phyloP scores from a whole-genome alignment of 2,329 filamentous ascomycete species.

The Penicillium sp. region DNA sequence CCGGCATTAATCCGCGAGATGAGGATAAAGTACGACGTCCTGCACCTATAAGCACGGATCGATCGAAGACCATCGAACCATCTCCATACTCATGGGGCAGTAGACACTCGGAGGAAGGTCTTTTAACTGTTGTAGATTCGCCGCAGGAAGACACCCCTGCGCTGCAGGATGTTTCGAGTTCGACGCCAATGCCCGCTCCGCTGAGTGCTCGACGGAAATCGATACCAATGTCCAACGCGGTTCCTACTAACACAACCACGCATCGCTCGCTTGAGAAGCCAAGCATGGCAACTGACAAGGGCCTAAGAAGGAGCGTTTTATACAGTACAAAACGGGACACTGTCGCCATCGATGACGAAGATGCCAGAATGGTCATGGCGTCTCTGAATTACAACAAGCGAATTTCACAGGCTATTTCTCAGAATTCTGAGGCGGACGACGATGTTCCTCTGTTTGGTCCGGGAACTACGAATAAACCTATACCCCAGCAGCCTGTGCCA shows the following conservation, averaged over 20 bases:
- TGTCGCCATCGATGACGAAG: slow-evolving; percentile 42
- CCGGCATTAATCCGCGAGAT: slow-evolving; percentile 25
- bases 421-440: slow-evolving; percentile 29
- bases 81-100: slow-evolving; percentile 60
- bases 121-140: slow-evolving; percentile 47
- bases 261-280: slow-evolving; percentile 40
- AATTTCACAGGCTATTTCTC: slow-evolving; percentile 28
- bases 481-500: slow-evolving; percentile 21
- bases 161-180: slow-evolving; percentile 20
- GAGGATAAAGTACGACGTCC: slow-evolving; percentile 36
- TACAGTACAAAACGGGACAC: slow-evolving; percentile 34
- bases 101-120: slow-evolving; percentile 55
- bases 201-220: slow-evolving; percentile 27
- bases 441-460: slow-evolving; percentile 35
- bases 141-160: slow-evolving; percentile 20
- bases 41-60: slow-evolving; percentile 52
- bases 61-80: slow-evolving; percentile 49
- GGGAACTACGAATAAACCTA: slow-evolving; percentile 17
- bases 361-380: slow-evolving; percentile 44
- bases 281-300: slow-evolving; percentile 26
- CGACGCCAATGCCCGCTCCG: slow-evolving; percentile 18
- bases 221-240: slow-evolving; percentile 28
- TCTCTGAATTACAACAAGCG: slow-evolving; percentile 37
- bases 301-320: slow-evolving; percentile 38
- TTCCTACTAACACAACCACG: slow-evolving; percentile 34